Evolutionary conservation across 78 protist species (phyloP), one percentile per base, ranked within the genome.

Genomic region (Dictyostelium purpureum): DNA sequence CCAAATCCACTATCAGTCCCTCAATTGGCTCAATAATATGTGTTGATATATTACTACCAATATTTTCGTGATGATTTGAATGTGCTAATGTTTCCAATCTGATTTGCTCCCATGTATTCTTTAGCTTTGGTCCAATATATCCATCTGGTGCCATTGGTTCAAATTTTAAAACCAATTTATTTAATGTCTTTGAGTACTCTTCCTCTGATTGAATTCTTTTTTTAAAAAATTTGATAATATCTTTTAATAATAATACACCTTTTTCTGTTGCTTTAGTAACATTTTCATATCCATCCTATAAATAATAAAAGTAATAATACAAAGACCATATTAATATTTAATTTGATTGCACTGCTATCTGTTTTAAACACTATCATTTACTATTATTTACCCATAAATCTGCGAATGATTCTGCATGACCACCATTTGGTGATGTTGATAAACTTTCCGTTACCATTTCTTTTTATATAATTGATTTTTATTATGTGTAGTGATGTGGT

Each of bases 261-360:
- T 57, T 31, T 33, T 85, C 92, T 73, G 92, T 28, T 85, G 92
- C 47, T 61, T 85, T 85, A 28, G 83, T 28, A 28, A 85, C 78
- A 38, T 42, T 45, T 59, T 85, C 92, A 43, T 71, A 73, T 28
- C 92, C 92, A 59, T 85, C 92, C 92, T 85, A 28, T 63, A 12
- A 12, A n/a, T n/a, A n/a, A n/a, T n/a, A n/a, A n/a, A n/a, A n/a
- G n/a, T n/a, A n/a, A n/a, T n/a, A n/a, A n/a, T n/a, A n/a, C n/a
- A n/a, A n/a, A n/a, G n/a, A n/a, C n/a, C n/a, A n/a, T n/a, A n/a
- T n/a, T n/a, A n/a, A n/a, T n/a, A n/a, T n/a, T n/a, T n/a, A n/a
- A n/a, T n/a, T n/a, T n/a, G n/a, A n/a, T n/a, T n/a, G n/a, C n/a
- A n/a, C n/a, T n/a, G n/a, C n/a, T n/a, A n/a, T n/a, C n/a, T n/a